Evolutionary conservation across 78 protist genomes (phyloP).

Genomic region (Dictyostelium brefeldianum): DNA sequence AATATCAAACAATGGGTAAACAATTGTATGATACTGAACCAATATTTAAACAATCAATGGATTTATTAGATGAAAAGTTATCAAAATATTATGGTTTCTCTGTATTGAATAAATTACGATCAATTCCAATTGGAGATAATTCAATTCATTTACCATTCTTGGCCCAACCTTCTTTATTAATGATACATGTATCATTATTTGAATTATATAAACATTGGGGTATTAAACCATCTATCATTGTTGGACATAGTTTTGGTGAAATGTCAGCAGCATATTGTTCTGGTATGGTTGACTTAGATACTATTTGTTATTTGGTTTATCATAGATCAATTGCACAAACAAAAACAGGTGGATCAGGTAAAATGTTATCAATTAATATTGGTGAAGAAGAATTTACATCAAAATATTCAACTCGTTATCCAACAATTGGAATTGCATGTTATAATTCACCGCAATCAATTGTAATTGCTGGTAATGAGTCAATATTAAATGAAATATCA

Average conservation of each 20-base stretch:
- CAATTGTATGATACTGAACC: slow-evolving; percentile 16
- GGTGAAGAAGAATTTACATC: background rate
- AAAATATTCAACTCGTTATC: background rate
- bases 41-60: slow-evolving; percentile 1
- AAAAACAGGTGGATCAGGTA: slow-evolving; percentile 44
- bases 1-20: slow-evolving; percentile 64
- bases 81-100: slow-evolving; percentile 13
- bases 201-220: slow-evolving; percentile 42
- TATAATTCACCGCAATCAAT: slow-evolving; percentile 37
- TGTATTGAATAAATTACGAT: slow-evolving; percentile 4
- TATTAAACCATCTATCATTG: slow-evolving; percentile 34
- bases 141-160: background rate
- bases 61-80: slow-evolving; percentile 5
- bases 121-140: background rate
- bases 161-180: slow-evolving; percentile 62
- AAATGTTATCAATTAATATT: slow-evolving; percentile 47
- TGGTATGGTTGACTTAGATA: slow-evolving; percentile 14
- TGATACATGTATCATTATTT: slow-evolving; percentile 41
- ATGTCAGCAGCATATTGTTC: slow-evolving; percentile 36
- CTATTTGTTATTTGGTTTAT: slow-evolving; percentile 2
- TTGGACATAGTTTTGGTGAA: slow-evolving; percentile 83
- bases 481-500: background rate
- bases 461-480: slow-evolving; percentile 45
- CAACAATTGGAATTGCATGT: slow-evolving; percentile 41
- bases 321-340: slow-evolving; percentile 20